phyloP scores from a whole-genome alignment of 1,284 basidiomycete species.

The Ganoderma meredithae region DNA sequence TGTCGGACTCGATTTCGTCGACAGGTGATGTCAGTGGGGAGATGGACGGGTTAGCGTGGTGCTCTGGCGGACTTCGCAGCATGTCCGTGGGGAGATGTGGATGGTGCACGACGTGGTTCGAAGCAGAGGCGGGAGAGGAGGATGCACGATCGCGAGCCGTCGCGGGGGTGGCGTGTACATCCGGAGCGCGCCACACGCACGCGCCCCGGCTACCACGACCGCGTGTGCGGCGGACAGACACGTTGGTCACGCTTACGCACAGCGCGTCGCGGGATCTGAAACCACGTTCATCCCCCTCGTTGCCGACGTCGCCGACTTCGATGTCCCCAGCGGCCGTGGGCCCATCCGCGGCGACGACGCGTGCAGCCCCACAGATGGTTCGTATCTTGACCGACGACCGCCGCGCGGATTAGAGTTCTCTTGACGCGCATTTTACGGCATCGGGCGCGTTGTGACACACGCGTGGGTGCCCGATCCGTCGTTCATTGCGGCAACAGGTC shows the following conservation, averaged over 20 bases:
- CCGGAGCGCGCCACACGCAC: conserved; percentile 2
- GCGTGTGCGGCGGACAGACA: conserved; percentile 23
- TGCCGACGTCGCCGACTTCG: conserved; percentile 11
- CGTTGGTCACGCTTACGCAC: conserved; percentile 25
- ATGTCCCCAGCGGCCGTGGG: conserved; percentile 5
- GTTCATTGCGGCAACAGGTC: not conserved
- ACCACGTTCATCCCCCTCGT: not conserved
- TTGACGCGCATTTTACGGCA: not conserved
- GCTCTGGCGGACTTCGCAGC: conserved; percentile 17
- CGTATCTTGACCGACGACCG: not conserved
- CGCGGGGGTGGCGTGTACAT: conserved; percentile 21
- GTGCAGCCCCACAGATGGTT: not conserved
- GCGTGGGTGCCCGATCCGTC: conserved; percentile 3
- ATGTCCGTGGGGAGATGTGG: conserved; percentile 1
- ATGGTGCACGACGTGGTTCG: conserved; percentile 21
- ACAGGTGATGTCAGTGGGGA: conserved; percentile 35
- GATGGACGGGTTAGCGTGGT: conserved; percentile 24
- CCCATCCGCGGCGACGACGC: not conserved
- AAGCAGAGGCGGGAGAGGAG: conserved; percentile 16
- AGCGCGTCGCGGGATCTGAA: conserved; percentile 22
- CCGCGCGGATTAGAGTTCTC: not conserved
- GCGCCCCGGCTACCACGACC: conserved; percentile 27
- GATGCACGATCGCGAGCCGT: conserved; percentile 12
- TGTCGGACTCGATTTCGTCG: conserved; percentile 37
- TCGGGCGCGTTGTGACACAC: not conserved